A percentile compares a stretch with the other conserved stretches of the same genome.
phyloP scores from a whole-genome alignment of 2,329 filamentous ascomycete species.

The Colletotrichum somersetense region DNA sequence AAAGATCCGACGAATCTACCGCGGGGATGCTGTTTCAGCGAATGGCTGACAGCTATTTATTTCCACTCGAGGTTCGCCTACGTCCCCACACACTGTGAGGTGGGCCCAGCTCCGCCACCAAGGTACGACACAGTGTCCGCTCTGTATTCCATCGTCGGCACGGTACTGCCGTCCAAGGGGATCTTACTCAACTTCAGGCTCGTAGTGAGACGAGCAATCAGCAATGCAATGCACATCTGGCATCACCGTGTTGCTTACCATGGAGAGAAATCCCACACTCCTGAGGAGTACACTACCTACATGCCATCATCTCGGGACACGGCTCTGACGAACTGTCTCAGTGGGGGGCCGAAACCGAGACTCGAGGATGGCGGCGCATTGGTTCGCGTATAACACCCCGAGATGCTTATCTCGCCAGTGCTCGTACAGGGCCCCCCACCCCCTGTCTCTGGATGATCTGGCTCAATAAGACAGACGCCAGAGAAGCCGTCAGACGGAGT shows the following conservation, averaged over 20 bases:
- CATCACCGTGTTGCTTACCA: background rate
- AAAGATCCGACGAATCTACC: background rate
- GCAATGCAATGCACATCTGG: background rate
- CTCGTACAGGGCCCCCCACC: background rate
- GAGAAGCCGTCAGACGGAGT: conserved; percentile 15
- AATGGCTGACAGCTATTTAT: background rate
- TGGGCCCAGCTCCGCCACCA: conserved; percentile 2
- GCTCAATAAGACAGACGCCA: background rate
- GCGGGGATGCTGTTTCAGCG: background rate
- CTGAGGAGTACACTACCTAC: background rate
- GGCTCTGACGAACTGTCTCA: background rate
- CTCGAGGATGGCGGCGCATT: background rate
- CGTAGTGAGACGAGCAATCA: background rate
- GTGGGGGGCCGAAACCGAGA: background rate
- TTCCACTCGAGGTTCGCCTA: conserved; percentile 7
- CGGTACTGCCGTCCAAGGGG: conserved; percentile 8
- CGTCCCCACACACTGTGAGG: background rate
- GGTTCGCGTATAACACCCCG: conserved; percentile 14
- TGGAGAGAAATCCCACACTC: background rate
- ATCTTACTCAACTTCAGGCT: background rate
- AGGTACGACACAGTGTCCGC: background rate
- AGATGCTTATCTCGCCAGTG: conserved; percentile 24
- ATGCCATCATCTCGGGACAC: conserved; percentile 8
- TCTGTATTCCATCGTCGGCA: background rate
- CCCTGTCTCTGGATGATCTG: background rate